Conservation (phyloP, 805 yeast species). For the Wickerhamiella domercqiae region DNA sequence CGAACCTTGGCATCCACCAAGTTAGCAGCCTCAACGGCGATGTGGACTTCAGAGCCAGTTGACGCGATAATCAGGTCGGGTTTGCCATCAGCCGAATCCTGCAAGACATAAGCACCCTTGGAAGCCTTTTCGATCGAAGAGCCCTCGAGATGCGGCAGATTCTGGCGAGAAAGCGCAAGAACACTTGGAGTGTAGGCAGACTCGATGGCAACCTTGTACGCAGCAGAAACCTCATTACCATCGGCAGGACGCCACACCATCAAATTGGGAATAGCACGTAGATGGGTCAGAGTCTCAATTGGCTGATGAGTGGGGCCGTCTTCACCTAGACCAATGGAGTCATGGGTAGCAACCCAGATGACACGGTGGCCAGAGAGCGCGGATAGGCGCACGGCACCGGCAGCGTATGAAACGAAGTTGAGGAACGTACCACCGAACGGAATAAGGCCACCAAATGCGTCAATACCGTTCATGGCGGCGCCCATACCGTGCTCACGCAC, state of each 20-base stretch:
- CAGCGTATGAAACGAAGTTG: constrained; percentile 60
- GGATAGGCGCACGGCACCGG: constrained; percentile 37
- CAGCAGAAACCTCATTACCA: constrained; percentile 37
- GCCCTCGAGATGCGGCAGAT: constrained; percentile 80
- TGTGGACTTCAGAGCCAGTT: constrained; percentile 87
- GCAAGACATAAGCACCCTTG: constrained; percentile 84
- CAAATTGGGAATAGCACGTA: constrained; percentile 37
- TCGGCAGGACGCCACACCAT: constrained; percentile 40
- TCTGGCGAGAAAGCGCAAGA: constrained; percentile 65
- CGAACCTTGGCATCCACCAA: constrained; percentile 60
- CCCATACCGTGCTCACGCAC: constrained; percentile 99
- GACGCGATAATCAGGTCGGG: constrained; percentile 67
- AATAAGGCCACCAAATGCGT: constrained; percentile 74
- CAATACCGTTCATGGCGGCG: constrained; percentile 93
- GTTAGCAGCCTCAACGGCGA: constrained; percentile 73
- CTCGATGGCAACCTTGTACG: constrained; percentile 43
- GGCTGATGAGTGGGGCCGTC: constrained; percentile 49
- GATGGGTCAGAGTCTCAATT: constrained; percentile 35
- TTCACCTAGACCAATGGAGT: constrained; percentile 43
- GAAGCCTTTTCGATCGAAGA: constrained; percentile 80
- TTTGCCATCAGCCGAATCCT: constrained; percentile 31
- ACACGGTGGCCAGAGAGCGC: constrained; percentile 33
- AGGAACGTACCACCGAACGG: constrained; percentile 96
- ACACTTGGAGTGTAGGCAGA: constrained; percentile 48
- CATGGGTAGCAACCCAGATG: constrained; percentile 42